Conservation (phyloP, 2,329 filamentous ascomycete species). For the Diaporthe sp. region DNA sequence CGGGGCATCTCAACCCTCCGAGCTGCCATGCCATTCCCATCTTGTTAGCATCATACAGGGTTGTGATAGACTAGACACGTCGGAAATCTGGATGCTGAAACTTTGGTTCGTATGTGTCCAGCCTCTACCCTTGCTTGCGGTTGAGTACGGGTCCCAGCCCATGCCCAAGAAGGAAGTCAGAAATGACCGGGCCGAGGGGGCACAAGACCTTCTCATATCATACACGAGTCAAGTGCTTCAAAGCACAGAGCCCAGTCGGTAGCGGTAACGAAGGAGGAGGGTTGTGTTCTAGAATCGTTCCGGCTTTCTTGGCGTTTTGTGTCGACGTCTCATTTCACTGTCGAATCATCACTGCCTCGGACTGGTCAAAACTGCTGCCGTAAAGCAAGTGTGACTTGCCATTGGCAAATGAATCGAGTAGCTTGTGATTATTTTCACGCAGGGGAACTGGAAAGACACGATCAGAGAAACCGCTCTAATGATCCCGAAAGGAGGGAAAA, state of each 20-base stretch:
- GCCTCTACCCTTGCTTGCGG: not conserved
- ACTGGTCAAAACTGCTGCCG: not conserved
- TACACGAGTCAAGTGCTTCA: not conserved
- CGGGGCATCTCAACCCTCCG: not conserved
- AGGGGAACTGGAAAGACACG: not conserved
- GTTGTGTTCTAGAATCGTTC: not conserved
- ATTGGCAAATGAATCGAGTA: not conserved
- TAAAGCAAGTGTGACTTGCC: not conserved
- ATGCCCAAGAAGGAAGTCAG: not conserved
- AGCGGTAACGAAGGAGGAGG: not conserved
- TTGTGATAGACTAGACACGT: not conserved
- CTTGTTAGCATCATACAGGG: not conserved
- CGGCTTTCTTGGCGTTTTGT: constrained; percentile 8
- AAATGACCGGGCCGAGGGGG: not conserved
- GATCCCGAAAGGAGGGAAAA: not conserved
- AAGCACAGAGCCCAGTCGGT: not conserved
- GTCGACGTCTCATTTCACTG: not conserved
- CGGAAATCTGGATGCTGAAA: not conserved
- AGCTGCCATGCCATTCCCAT: not conserved
- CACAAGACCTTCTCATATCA: not conserved
- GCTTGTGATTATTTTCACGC: too few relatives aligned
- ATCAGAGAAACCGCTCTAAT: not conserved
- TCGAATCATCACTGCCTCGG: not conserved
- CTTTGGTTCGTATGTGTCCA: not conserved
- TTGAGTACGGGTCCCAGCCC: not conserved